A percentile compares a stretch with the other conserved stretches of the same genome.
These are phyloP conservation scores for Bimuria novae-zelandiae DNA, from an alignment of 2,329 filamentous ascomycete genomes.

Conservation along the genomic window DNA sequence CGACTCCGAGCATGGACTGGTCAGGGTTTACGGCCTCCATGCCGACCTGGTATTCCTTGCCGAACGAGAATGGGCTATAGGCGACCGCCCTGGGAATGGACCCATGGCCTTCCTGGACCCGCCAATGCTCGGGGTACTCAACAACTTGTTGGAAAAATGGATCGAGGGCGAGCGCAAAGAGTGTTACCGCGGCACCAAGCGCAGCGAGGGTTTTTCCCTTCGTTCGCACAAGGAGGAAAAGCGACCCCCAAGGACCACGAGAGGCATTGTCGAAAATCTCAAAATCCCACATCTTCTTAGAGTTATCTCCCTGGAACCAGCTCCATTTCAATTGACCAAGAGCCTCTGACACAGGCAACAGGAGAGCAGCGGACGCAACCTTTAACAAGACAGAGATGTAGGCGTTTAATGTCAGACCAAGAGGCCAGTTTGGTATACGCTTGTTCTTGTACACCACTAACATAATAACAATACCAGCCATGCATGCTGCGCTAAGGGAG, in stretches of 20 bases:
- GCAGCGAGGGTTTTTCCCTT: constrained; percentile 21
- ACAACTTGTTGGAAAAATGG: constrained; percentile 28
- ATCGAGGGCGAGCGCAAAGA: constrained; percentile 26
- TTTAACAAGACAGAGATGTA: constrained; percentile 20
- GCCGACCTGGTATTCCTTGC: neutral
- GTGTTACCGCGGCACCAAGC: constrained; percentile 23
- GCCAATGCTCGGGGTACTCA: constrained; percentile 16
- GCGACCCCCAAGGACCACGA: constrained; percentile 22
- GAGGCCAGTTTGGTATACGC: constrained; percentile 13
- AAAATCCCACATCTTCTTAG: constrained; percentile 23
- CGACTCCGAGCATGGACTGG: neutral
- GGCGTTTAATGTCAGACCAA: constrained; percentile 19
- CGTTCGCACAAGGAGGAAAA: constrained; percentile 16
- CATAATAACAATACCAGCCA: constrained; percentile 15
- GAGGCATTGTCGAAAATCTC: constrained; percentile 30
- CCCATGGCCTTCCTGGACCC: constrained; percentile 1
- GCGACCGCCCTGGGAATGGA: constrained; percentile 2
- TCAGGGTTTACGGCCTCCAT: neutral
- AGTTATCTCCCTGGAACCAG: constrained; percentile 16
- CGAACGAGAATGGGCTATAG: constrained; percentile 2
- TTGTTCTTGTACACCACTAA: constrained; percentile 9
- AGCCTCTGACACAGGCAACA: constrained; percentile 18
- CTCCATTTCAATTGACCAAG: constrained; percentile 27
- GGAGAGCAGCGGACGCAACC: constrained; percentile 15
- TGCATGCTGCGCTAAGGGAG: constrained; percentile 16